Evolutionary conservation across 1,284 basidiomycete genomes (phyloP), one percentile per base, ranked within the genome.

Genomic region (Melampsora americana): DNA sequence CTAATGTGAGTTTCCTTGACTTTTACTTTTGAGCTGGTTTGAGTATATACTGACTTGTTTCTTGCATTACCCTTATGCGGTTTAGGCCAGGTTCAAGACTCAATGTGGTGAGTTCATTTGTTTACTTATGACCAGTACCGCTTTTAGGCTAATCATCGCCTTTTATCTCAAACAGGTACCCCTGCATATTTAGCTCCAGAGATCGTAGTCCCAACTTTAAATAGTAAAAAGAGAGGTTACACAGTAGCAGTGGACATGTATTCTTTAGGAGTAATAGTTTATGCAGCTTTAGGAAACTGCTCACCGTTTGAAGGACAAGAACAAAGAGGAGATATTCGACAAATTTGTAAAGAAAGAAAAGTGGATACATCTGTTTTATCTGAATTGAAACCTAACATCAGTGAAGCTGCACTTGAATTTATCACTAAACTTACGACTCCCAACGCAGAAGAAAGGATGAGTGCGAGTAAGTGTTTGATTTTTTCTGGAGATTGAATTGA

Each of bases 201-300:
- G 14, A 28, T 59, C 53, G 23, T 59, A n/a, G 28, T n/a, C 53
- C 28, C 53, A 11, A 7, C 23, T 59, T 14, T 59, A 1, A 23
- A n/a, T 14, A 28, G 7, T 59, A 42, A 42, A 42, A 42, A 42
- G 39, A 42, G 12, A 12, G 53, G 53, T 16, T 59, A 59, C 20
- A 59, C 53, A 5, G 53, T 59, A 7, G 53, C 53, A 23, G 53
- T 59, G 9, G 53, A 59, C 20, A 59, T 59, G 53, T 59, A 23
- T 28, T 59, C 53, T 6, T 28, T 59, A n/a, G 53, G 53, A n/a
- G 53, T 59, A 1, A 59, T 59, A 1, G 53, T 59, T 28, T 59
- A 59, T 28, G 53, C 53, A 7, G n/a, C 53, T 23, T 59, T 59
- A 59, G 53, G 53, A 59, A 59, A 59, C 14, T 59, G 53, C 20